Conservation (phyloP, 495 filamentous ascomycete species). For the Neurospora sp. region DNA sequence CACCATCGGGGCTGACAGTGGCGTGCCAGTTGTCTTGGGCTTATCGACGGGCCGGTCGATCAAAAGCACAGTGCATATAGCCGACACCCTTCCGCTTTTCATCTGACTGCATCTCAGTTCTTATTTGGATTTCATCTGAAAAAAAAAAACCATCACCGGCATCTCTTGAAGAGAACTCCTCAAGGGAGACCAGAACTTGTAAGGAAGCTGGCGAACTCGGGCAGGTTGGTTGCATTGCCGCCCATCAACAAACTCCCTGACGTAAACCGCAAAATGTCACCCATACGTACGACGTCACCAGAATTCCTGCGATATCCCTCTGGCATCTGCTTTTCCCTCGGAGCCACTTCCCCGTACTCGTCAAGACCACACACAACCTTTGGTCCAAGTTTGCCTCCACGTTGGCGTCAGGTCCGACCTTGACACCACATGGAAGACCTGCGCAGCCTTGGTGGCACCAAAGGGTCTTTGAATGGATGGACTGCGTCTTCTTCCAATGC, state of each 20-base stretch:
- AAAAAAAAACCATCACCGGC: background rate
- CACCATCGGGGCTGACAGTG: background rate
- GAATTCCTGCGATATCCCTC: background rate
- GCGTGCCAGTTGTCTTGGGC: background rate
- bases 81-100: background rate
- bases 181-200: background rate
- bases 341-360: background rate
- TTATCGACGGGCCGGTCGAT: background rate
- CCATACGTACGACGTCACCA: background rate
- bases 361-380: background rate
- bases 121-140: background rate
- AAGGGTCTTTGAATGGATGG: slow-evolving; percentile 5
- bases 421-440: background rate
- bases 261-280: background rate
- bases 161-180: background rate
- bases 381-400: background rate
- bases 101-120: no score
- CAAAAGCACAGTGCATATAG: background rate
- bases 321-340: background rate
- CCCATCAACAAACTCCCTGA: background rate
- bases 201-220: background rate
- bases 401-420: background rate
- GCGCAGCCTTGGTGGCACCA: background rate
- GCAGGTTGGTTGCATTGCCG: background rate
- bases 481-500: slow-evolving; percentile 13